A percentile compares a stretch with the other conserved stretches of the same genome.
Conservation (phyloP, 2,329 filamentous ascomycete genomes). For the Fusarium transvaalense region DNA sequence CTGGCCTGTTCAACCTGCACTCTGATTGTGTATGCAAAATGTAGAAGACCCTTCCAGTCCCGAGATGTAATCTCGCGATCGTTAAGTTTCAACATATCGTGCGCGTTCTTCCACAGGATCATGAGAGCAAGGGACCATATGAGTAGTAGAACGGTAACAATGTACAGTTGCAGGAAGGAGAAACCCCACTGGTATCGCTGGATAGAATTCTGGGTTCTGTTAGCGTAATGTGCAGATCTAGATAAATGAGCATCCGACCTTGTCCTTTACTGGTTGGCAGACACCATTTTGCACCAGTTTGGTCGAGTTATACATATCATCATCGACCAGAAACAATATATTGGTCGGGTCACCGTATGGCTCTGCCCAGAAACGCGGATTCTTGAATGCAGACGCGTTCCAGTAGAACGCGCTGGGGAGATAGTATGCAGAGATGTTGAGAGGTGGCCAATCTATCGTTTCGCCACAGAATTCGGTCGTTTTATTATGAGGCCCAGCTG, state of each 20-base stretch:
- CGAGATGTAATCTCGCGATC: rapidly evolving
- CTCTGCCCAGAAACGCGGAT: too few species aligned
- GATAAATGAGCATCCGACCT: rapidly evolving
- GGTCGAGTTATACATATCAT: neutral
- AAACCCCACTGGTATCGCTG: conserved; percentile 23
- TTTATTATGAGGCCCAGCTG: neutral
- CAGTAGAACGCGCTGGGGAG: neutral
- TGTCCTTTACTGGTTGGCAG: conserved; percentile 12
- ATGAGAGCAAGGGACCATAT: conserved; percentile 1
- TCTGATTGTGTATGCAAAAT: neutral
- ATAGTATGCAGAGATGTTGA: conserved; percentile 9
- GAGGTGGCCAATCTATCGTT: neutral
- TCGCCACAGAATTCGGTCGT: neutral
- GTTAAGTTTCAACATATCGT: neutral
- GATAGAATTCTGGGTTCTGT: rapidly evolving
- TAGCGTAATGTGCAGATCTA: rapidly evolving
- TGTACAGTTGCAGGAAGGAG: conserved; percentile 19
- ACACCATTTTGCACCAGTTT: neutral
- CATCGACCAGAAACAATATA: rapidly evolving
- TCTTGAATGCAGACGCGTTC: neutral
- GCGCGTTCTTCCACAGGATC: neutral
- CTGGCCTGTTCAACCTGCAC: neutral
- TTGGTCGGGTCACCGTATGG: neutral
- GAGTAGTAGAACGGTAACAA: neutral
- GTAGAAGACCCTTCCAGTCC: conserved; percentile 8